Evolutionary conservation across 139 green algal genomes (phyloP), one percentile per base, ranked within the genome.

Genomic region (Volvox africanus): DNA sequence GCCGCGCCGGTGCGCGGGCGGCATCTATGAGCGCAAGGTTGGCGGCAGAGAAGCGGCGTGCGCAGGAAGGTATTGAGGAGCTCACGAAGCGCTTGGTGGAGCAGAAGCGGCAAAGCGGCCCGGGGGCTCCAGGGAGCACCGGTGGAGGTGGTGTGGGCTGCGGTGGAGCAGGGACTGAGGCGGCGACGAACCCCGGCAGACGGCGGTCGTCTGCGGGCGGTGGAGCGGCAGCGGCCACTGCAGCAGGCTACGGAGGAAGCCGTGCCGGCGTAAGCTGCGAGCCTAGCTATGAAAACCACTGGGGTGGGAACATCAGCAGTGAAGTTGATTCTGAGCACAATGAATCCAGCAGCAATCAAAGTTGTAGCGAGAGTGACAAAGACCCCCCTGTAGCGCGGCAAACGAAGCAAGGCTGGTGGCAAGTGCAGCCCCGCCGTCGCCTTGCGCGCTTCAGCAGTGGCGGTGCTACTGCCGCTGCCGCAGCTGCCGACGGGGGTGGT

Each of bases 11-110:
- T 17, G 85, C 85, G 16, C 85, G 69, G 28, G 85, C 85, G 1
- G 85, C 85, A 11, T 65, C 13, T 68, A 89, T 89, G 24, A 75
- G 85, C 44, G 37, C 69, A 12, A 28, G 85, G 37, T 50, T 89
- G 37, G 68, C 37, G 17, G 1, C 26, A 14, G 85, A 89, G 69
- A 28, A 21, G 17, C 85, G 32, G 69, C 37, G 69, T 5, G 85
- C 85, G 26, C 68, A 68, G 12, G 37, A 55, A 30, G 69, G 69
- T 44, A 65, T 82, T 44, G 44, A 62, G 26, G 85, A 36, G 69
- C 85, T 89, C 68, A n/a, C 37, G 69, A 18, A 21, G n/a, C 85
- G 44, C 5, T 71, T 89, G n/a, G 44, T 26, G 26, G 85, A 73
- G 69, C 69, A 82, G 85, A 19, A 26, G 36, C 67, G n/a, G 68